phyloP scores from a whole-genome alignment of 768 basidiomycete genomes.

The Tricholoma terreum region DNA sequence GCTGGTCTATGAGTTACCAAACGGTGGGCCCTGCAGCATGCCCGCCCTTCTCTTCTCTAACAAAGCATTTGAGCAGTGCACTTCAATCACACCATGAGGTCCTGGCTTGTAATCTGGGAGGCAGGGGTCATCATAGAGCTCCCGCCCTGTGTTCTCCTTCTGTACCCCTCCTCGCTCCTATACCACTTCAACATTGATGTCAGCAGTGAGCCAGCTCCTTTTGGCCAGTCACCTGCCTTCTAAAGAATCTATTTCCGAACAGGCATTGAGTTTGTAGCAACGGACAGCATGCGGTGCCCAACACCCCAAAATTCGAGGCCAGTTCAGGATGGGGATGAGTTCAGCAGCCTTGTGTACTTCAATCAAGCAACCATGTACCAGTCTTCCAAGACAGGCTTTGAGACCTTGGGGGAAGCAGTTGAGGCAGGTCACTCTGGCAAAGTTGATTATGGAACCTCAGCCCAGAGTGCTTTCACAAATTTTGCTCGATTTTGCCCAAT shows the following conservation, averaged over 20 bases:
- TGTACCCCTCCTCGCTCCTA: conserved; percentile 33
- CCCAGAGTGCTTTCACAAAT: not conserved
- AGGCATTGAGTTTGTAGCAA: too few species aligned
- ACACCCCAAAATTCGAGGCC: not conserved
- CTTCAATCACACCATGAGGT: conserved; percentile 19
- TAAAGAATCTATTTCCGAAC: too few species aligned
- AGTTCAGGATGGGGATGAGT: not conserved
- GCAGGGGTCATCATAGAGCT: conserved; percentile 29
- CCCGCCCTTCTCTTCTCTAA: too few species aligned
- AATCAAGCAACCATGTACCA: not conserved
- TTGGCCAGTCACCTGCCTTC: too few species aligned
- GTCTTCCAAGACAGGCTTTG: not conserved
- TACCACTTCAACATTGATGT: conserved; percentile 34
- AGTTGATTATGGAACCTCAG: not conserved
- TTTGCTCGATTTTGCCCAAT: too few species aligned
- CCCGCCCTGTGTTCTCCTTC: conserved; percentile 25
- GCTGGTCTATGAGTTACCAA: conserved; percentile 21
- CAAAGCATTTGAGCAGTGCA: not conserved
- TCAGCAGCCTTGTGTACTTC: not conserved
- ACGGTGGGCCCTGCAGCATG: not conserved
- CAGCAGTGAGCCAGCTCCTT: conserved; percentile 11
- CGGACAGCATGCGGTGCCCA: not conserved
- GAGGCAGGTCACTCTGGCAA: not conserved
- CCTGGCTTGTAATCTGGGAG: conserved; percentile 36
- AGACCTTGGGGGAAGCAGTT: not conserved